Evolutionary conservation across 73 alveolate genomes (phyloP).

Genomic region (Uronychia binucleata): DNA sequence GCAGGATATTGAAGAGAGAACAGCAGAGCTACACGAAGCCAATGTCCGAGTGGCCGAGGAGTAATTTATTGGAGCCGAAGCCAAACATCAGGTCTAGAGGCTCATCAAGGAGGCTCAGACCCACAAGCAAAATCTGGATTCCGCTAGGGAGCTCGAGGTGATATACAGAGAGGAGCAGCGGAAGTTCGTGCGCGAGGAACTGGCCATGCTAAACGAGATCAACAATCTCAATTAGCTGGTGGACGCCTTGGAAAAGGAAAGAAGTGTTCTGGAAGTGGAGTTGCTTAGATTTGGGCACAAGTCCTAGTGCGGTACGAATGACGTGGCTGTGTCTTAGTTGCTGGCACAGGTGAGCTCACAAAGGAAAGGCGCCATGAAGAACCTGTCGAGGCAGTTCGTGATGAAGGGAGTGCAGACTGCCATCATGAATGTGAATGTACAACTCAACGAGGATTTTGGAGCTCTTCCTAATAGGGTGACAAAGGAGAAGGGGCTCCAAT

Average conservation of each 20-base stretch:
- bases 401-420: neutral
- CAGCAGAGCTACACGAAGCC: no score
- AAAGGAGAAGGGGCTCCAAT: no score
- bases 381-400: neutral
- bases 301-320: neutral
- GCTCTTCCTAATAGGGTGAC: neutral
- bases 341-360: neutral
- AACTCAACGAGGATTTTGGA: neutral
- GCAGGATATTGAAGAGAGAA: no score
- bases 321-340: neutral
- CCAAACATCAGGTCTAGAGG: no score
- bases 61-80: no score
- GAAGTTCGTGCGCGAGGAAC: no score
- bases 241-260: neutral
- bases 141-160: no score
- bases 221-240: neutral
- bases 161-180: no score
- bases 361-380: neutral
- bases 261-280: neutral
- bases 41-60: no score
- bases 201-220: neutral
- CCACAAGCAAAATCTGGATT: no score
- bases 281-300: neutral
- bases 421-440: neutral
- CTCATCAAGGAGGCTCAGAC: no score